Conservation (phyloP, 345 rosid genomes). For the Arabidopsis thaliana region TAIR10.1 NC_003076.8:17613501-17614000, state of each 20-base stretch:
- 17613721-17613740: constrained; percentile 90
- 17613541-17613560: constrained; percentile 98
- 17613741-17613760: constrained; percentile 98
- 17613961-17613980: constrained; percentile 98
- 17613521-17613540: constrained; percentile 87
- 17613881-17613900: constrained; percentile 95
- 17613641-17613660: constrained; percentile 39
- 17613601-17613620: neutral
- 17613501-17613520: constrained; percentile 98
- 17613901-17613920: constrained; percentile 97
- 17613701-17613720: constrained; percentile 98
- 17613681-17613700: constrained; percentile 94
- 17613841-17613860: neutral
- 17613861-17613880: neutral
- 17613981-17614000: constrained; percentile 82
- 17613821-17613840: neutral
- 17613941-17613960: constrained; percentile 86
- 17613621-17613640: neutral
- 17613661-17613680: constrained; percentile 98
- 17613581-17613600: constrained; percentile 53
- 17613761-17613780: constrained; percentile 98
- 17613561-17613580: constrained; percentile 97
- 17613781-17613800: constrained; percentile 99
- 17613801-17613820: constrained; percentile 35
- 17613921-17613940: constrained; percentile 93